Conservation (phyloP, 108 stramenopile genomes). For the Fragilariopsis cylindrus region DNA sequence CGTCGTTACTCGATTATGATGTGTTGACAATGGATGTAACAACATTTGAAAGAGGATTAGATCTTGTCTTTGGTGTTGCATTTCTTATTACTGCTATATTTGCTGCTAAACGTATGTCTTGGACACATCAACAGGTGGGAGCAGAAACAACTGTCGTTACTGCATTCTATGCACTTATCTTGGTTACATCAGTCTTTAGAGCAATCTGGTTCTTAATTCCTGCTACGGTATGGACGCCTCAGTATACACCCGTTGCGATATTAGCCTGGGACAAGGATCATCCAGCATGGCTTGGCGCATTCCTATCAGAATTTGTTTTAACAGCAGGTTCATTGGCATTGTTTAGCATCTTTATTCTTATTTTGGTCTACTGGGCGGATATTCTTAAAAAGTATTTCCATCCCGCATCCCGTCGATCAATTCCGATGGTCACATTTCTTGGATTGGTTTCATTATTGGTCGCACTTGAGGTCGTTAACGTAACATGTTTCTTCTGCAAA, state of each 20-base stretch:
- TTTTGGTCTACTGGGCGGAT: slow-evolving; percentile 97
- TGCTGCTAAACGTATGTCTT: slow-evolving; percentile 78
- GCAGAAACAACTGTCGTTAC: slow-evolving; percentile 93
- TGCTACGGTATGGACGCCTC: slow-evolving; percentile 68
- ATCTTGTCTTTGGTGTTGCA: slow-evolving; percentile 64
- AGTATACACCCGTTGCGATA: slow-evolving; percentile 84
- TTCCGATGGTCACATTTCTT: slow-evolving; percentile 91
- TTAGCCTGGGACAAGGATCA: slow-evolving; percentile 79
- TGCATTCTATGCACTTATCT: slow-evolving; percentile 93
- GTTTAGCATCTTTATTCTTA: slow-evolving; percentile 94
- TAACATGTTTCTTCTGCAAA: slow-evolving; percentile 70
- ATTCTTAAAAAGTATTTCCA: slow-evolving; percentile 94
- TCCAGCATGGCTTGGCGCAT: slow-evolving; percentile 86
- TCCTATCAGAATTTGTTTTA: slow-evolving; percentile 74
- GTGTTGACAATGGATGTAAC: slow-evolving; percentile 40
- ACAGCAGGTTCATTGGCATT: slow-evolving; percentile 86
- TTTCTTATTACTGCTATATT: slow-evolving; percentile 78
- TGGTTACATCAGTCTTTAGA: slow-evolving; percentile 76
- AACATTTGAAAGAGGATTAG: slow-evolving; percentile 56
- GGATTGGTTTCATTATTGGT: slow-evolving; percentile 67
- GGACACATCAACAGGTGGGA: slow-evolving; percentile 72
- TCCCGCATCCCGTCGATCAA: slow-evolving; percentile 77
- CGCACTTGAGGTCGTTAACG: slow-evolving; percentile 71
- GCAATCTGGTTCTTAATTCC: slow-evolving; percentile 93
- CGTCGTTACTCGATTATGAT: background rate